Base-by-base conservation (phyloP, 352 stramenopile genomes). In the Blastocystis hominis region DNA sequence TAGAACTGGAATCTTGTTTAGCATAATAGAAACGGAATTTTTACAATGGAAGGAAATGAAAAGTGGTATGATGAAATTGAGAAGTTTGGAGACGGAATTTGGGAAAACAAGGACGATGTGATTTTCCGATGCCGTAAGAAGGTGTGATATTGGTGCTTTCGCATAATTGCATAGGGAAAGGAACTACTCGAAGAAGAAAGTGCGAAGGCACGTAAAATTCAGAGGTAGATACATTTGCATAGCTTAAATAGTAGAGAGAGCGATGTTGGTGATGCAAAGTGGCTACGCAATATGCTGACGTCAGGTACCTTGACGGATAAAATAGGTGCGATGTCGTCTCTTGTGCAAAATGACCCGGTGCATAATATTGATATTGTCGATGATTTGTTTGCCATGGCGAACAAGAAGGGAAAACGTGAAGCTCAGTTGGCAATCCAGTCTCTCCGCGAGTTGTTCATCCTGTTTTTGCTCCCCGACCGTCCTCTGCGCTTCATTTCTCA, bases 341-440 rank as follows among this genome's bases (percentile, higher is more conserved):
- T 92, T 68, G 91, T 94, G 66, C 93, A 95, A 75, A 75, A 69
- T 34, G 75, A 86, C 46, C 75, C 93, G 47, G 90, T 95, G 76
- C 91, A 94, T 75, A 93, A 89, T 61, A 62, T 95, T 6, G 81
- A 91, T 38, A 88, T 90, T 0, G 44, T 95, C 0, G 89, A 89
- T 0, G 91, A 94, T 80, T 88, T 95, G 36, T 93, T 94, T 62
- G 91, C 91, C 0, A 95, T 95, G 93, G 92, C 92, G 66, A 94
- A 90, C 87, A 95, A 95, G 89, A 94, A 95, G 86, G 91, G 92
- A 64, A 92, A 92, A 62, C 91, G 93, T 10, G 93, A 95, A 89
- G 93, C 91, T 62, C 91, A 94, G 81, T 92, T 95, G 92, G 92
- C 92, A 2, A 90, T 95, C 24, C 91, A 95, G 68, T 94, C 93